Evolutionary conservation across 2,329 filamentous ascomycete genomes (phyloP).

Genomic region (Domatiomyces catenatus): DNA sequence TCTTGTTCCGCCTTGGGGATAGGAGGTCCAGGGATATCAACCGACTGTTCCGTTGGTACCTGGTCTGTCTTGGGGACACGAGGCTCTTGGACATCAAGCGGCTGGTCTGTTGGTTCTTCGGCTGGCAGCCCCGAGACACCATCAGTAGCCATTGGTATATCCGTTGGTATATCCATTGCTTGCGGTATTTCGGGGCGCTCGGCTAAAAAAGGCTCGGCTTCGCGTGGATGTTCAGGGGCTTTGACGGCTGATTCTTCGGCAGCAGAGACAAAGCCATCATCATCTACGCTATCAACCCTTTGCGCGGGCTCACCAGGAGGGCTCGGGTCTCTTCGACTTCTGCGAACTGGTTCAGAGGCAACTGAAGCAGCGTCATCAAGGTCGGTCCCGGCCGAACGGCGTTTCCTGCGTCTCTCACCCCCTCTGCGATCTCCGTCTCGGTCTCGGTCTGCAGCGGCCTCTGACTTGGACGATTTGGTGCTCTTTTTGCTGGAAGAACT

Average conservation of each 20-base stretch:
- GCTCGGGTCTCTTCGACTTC: constrained; percentile 4
- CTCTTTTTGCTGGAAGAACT: constrained; percentile 16
- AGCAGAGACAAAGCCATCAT: constrained; percentile 17
- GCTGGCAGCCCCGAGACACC: constrained; percentile 31
- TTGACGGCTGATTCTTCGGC: constrained; percentile 7
- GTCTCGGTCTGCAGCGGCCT: constrained; percentile 24
- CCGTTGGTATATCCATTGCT: constrained; percentile 25
- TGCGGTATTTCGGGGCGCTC: constrained; percentile 45
- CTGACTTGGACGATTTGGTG: constrained; percentile 23
- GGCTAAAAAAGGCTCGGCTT: constrained; percentile 48
- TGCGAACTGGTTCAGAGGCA: constrained; percentile 3
- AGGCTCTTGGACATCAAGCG: constrained; percentile 15
- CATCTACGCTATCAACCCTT: constrained; percentile 20
- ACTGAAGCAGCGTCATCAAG: constrained; percentile 5
- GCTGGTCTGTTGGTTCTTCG: constrained; percentile 8
- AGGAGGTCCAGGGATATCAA: too few relatives aligned
- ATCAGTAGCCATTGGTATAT: constrained; percentile 21
- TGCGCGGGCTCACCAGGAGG: constrained; percentile 13
- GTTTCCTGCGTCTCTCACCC: constrained; percentile 21
- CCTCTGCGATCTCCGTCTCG: constrained; percentile 24
- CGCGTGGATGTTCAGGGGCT: constrained; percentile 14
- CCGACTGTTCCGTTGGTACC: too few relatives aligned
- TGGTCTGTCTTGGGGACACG: constrained; percentile 17
- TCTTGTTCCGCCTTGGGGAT: too few relatives aligned
- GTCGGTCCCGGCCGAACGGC: constrained; percentile 10